Evolutionary conservation across 208 protist species (phyloP), one percentile per base, ranked within the genome.

Genomic region (Balamuthia mandrillaris): DNA sequence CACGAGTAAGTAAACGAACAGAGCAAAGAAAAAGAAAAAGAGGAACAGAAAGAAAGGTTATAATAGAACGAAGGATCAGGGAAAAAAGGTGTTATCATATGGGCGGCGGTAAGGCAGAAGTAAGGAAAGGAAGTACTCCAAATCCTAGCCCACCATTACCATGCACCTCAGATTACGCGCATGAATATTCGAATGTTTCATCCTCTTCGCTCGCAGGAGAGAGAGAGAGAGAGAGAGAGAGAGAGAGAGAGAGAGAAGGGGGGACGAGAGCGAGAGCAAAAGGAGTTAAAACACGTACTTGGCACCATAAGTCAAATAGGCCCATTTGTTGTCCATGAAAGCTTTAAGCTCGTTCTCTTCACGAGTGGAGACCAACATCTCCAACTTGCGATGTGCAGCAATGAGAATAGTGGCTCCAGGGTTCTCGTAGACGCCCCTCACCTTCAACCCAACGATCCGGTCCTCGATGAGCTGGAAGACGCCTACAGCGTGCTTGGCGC

Each of bases 371-470:
- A 18, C 70, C 10, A 88, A 35, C 33, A 49, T 66, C 74, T 91
- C 90, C 27, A 91, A 27, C 44, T 92, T 85, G 21, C 81, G 44
- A 47, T 92, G 89, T 9, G 87, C 89, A 3, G n/a, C 35, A 42
- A 81, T 79, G 0, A 93, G 82, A 44, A 93, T 89, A 39, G 82
- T 89, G 33, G 60, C 91, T 2, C 70, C 87, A 33, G 88, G 86
- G 31, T 47, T 90, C 66, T 92, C 90, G 72, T 92, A 91, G 3
- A 91, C 81, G 37, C 88, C 89, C 16, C 89, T 75, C 9, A 74
- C 66, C 82, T 93, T 93, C 33, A 93, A 79, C 39, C 90, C 90
- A 12, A 93, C 79, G 37, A 91, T 58, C 5, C 90, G 79, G 70
- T 91, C 88, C 77, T 91, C 89, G 31, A 93, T 79, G 29, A 91